Evolutionary conservation across 2,329 filamentous ascomycete species (phyloP), one percentile per base, ranked within the genome.

Genomic region (Diaporthe nobilis): DNA sequence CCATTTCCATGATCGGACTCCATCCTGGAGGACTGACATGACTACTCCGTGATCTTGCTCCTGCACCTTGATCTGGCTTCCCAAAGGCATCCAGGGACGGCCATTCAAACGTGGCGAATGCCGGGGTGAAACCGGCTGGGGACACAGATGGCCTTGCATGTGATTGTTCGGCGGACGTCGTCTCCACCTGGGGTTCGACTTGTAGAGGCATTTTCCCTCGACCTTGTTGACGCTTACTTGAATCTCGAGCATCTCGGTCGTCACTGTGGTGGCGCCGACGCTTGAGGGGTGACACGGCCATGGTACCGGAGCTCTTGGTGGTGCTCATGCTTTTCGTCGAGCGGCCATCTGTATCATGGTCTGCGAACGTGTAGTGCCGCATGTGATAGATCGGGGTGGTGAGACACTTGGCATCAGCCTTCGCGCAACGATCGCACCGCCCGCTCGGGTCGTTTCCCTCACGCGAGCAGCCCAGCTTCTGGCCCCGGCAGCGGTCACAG

Each of bases 381-480:
- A 76, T 76, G 53, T 63, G 74, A 61, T 72, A 76, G 25, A 76
- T 70, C 22, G 74, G 67, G 70, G 60, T 76, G 31, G 74, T 76
- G 3, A 73, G 39, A 58, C 74, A 76, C 39, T 72, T 57, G 34
- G 55, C 37, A 31, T 76, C 67, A n/a, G 74, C 74, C 25, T 49
- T 65, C 6, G 71, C 57, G 49, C 74, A 76, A 10, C 74, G 74
- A 71, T 65, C 67, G 49, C 74, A 76, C 67, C 67, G 73, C 39
- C 67, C 47, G 47, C 68, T 61, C 65, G 68, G 31, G 49, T 72
- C 44, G 5, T 53, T 53, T 53, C 49, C 49, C 22, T 57, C 42
- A 60, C 74, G 74, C 42, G 67, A 47, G 47, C 74, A 76, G 25
- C 74, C 47, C 22, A 76, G 70, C 70, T 76, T 76, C 60, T 76